Base-by-base conservation (phyloP, 805 yeast species). In the Teunomyces atbi region DNA sequence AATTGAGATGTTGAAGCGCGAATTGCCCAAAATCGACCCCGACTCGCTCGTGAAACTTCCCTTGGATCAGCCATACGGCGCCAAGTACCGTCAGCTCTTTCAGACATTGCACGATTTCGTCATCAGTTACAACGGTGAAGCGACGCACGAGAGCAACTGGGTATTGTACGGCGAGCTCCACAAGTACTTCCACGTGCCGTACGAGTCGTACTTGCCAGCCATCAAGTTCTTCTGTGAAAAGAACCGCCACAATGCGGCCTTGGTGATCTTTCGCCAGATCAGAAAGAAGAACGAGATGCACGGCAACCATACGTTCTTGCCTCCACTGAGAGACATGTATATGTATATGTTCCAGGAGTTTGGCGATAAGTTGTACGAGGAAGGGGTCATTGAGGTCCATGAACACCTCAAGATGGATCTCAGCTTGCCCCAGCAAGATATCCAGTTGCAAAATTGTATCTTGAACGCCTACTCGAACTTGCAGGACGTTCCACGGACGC, bases 301-400 rank as follows among this genome's bases (percentile, higher is more conserved):
- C 35, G 81, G 81, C 8, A 47, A 54, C 29, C 49, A 53, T 13
- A 46, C 29, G 30, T 35, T 50, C 38, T 33, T 37, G 11, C 69
- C 73, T 10, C 69, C 73, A 5, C 63, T 57, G 63, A 59, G 64
- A 42, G 83, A 80, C 18, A 78, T 85, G 61, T 88, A 86, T 55
- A 61, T 74, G 45, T 77, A 77, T 52, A 61, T 86, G 19, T 82
- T 87, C 58, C 69, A 76, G 43, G 77, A 77, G 41, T 85, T 85
- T 64, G 86, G 89, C 1, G 71, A 73, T 41, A 66, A 68, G 44
- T 64, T 74, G 28, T 86, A 82, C 53, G 81, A 77, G 47, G 83
- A 82, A 6, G 94, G 92, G 0, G 80, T 86, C 13, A 70, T 70
- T 41, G 84, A 82, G 47, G 62, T 87, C 3, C 89, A 86, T 53